A percentile compares a stretch with the other conserved stretches of the same genome.
Evolutionary conservation across 2,329 filamentous ascomycete genomes (phyloP).

Genomic region (Rhynchosporium graminicola): DNA sequence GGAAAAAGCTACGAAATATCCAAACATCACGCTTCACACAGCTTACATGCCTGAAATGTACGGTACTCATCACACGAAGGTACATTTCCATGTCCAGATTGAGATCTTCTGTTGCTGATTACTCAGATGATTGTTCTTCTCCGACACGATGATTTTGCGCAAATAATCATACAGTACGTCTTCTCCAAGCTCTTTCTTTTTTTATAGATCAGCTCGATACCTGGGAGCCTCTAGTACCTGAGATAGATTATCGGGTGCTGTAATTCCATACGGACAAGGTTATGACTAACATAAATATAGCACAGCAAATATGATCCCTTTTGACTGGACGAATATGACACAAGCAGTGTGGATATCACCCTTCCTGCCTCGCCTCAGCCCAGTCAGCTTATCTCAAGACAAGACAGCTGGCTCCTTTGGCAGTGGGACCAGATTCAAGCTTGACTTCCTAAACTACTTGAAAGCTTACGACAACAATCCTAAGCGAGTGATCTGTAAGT

Average conservation of each 20-base stretch:
- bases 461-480: conserved; percentile 61
- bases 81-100: conserved; percentile 6
- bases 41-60: conserved; percentile 83
- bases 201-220: not conserved
- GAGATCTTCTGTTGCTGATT: conserved; percentile 9
- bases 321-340: conserved; percentile 86
- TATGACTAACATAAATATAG: not conserved
- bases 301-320: conserved; percentile 87
- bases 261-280: not conserved
- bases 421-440: conserved; percentile 71
- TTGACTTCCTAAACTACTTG: conserved; percentile 73
- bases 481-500: conserved; percentile 52
- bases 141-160: conserved; percentile 72
- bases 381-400: conserved; percentile 5
- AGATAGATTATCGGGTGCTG: too few relatives aligned
- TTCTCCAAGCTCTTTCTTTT: not conserved
- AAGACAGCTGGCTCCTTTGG: conserved; percentile 45
- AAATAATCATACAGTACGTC: conserved; percentile 69
- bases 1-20: conserved; percentile 60
- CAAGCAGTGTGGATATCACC: conserved; percentile 83
- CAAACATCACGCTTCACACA: conserved; percentile 69
- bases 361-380: conserved; percentile 52
- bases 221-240: not conserved
- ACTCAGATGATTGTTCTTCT: conserved; percentile 78
- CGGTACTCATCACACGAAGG: conserved; percentile 71